Conservation (phyloP, 176 grass and related monocot genomes). For the Hordeum vulgare region MorexV3_pseudomolecules_assembly NC_058519.1:599996373-599996872, state of each 20-base stretch:
- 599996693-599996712: not conserved
- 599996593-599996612: conserved; percentile 7
- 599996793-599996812: not conserved
- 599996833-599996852: not conserved
- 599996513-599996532: conserved; percentile 36
- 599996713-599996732: not conserved
- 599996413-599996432: conserved; percentile 23
- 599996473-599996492: conserved; percentile 69
- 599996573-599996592: conserved; percentile 14
- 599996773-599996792: conserved; percentile 2
- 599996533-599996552: conserved; percentile 28
- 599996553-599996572: conserved; percentile 45
- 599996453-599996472: conserved; percentile 56
- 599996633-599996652: not conserved
- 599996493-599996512: conserved; percentile 50
- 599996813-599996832: not conserved
- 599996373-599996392: conserved; percentile 38
- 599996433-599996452: conserved; percentile 7
- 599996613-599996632: not conserved
- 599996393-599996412: conserved; percentile 31
- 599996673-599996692: not conserved
- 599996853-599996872: not conserved
- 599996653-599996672: not conserved
- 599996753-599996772: not conserved
- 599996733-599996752: not conserved